Conservation (phyloP, 306 rosid species). For the Canavalia gladiata region DNA sequence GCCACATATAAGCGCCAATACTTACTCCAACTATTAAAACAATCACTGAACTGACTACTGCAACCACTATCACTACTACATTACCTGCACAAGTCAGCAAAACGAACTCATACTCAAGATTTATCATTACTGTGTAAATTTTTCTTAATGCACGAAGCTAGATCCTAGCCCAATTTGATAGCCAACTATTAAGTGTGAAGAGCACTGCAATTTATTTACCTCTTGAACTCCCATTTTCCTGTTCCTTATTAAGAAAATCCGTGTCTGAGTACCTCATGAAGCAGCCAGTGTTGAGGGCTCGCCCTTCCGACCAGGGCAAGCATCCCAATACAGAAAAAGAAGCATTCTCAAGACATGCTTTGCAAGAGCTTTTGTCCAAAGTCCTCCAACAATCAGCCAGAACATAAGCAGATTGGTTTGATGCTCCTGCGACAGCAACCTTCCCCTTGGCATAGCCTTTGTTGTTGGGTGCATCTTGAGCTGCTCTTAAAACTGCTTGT, state of each 20-base stretch:
- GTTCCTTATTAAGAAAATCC: conserved; percentile 77
- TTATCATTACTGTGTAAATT: background rate
- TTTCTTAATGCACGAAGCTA: conserved; percentile 27
- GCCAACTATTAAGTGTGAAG: background rate
- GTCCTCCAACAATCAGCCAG: conserved; percentile 89
- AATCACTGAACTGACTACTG: conserved; percentile 72
- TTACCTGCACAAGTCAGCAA: conserved; percentile 64
- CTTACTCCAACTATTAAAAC: conserved; percentile 61
- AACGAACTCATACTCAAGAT: conserved; percentile 36
- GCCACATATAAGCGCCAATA: conserved; percentile 75
- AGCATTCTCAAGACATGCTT: conserved; percentile 78
- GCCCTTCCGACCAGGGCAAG: conserved; percentile 84
- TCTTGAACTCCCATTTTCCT: conserved; percentile 55
- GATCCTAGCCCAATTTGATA: conserved; percentile 20
- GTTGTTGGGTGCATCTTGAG: conserved; percentile 56
- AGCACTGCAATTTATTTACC: conserved; percentile 52
- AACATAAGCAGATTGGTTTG: conserved; percentile 70
- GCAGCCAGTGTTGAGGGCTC: conserved; percentile 86
- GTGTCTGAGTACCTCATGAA: conserved; percentile 88
- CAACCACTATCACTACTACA: conserved; percentile 58
- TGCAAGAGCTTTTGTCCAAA: conserved; percentile 74
- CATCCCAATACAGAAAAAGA: conserved; percentile 68
- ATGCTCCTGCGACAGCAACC: conserved; percentile 51
- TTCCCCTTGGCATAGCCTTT: conserved; percentile 65
- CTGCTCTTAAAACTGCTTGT: conserved; percentile 61